These are phyloP conservation scores for Croton laevigatus DNA, from an alignment of 441 rosid genomes.

Conservation along the genomic window DNA sequence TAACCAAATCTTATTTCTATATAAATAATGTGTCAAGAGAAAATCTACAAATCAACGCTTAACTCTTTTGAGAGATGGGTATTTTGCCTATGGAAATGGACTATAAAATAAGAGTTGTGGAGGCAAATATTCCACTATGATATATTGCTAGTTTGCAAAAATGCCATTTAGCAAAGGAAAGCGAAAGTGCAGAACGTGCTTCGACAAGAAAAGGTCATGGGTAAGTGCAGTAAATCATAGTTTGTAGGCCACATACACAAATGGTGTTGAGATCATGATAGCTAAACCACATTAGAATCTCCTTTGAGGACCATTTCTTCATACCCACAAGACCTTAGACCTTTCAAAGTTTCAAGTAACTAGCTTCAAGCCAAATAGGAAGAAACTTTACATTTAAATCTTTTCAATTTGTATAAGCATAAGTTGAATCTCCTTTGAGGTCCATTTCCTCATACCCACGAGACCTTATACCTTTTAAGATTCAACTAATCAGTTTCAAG, in stretches of 20 bases:
- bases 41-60: neutral
- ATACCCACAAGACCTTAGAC: neutral
- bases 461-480: neutral
- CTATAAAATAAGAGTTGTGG: neutral
- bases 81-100: neutral
- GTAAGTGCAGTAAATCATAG: conserved; percentile 16
- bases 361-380: neutral
- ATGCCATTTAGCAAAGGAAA: neutral
- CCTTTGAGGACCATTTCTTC: neutral
- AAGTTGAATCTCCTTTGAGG: neutral
- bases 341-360: neutral
- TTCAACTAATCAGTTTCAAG: neutral
- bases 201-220: conserved; percentile 13
- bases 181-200: conserved; percentile 7
- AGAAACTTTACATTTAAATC: neutral
- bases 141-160: no score
- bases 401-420: neutral
- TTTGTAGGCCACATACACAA: conserved; percentile 12
- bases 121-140: neutral
- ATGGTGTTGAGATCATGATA: conserved; percentile 3
- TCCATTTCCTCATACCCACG: neutral
- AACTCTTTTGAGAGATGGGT: neutral
- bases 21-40: neutral
- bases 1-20: neutral
- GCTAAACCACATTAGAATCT: neutral